Conservation (phyloP, 2,329 filamentous ascomycete genomes). For the Chaetomium strumarium region DNA sequence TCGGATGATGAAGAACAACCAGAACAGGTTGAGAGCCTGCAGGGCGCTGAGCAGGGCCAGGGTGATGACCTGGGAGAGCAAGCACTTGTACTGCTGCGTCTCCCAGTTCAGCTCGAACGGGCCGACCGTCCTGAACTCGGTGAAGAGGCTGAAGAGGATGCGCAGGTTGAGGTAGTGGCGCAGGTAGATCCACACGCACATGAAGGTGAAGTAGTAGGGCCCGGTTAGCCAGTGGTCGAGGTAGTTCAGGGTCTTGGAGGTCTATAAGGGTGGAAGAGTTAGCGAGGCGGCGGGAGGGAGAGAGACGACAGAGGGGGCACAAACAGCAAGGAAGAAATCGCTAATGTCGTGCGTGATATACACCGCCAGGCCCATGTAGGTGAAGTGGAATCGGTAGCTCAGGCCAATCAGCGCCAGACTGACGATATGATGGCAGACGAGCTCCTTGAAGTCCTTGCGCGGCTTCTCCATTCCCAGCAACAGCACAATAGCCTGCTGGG, state of each 20-base stretch:
- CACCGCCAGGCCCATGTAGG: constrained; percentile 86
- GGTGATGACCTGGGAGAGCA: constrained; percentile 62
- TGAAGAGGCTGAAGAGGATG: constrained; percentile 70
- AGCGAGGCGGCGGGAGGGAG: not conserved
- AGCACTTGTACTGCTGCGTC: constrained; percentile 70
- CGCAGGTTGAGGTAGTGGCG: constrained; percentile 78
- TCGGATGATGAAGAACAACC: constrained; percentile 71
- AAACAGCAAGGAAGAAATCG: constrained; percentile 90
- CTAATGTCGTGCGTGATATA: constrained; percentile 94
- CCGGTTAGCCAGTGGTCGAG: constrained; percentile 71
- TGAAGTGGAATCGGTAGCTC: constrained; percentile 95
- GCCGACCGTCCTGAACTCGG: constrained; percentile 67
- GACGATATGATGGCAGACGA: constrained; percentile 87
- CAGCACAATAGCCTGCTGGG: constrained; percentile 86
- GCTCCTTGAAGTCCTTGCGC: constrained; percentile 89
- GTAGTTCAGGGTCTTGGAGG: constrained; percentile 89
- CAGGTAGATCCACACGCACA: constrained; percentile 79
- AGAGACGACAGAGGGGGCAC: constrained; percentile 28
- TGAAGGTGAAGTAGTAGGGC: constrained; percentile 80
- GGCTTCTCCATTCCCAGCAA: constrained; percentile 86
- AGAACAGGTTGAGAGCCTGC: constrained; percentile 74
- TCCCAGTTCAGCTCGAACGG: constrained; percentile 74
- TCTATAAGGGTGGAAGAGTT: constrained; percentile 42
- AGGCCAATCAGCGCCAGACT: constrained; percentile 76
- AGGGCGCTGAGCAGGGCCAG: constrained; percentile 57